Evolutionary conservation across 331 rosid genomes (phyloP), one percentile per base, ranked within the genome.

Genomic region (Rhamnella rubrinervis): DNA sequence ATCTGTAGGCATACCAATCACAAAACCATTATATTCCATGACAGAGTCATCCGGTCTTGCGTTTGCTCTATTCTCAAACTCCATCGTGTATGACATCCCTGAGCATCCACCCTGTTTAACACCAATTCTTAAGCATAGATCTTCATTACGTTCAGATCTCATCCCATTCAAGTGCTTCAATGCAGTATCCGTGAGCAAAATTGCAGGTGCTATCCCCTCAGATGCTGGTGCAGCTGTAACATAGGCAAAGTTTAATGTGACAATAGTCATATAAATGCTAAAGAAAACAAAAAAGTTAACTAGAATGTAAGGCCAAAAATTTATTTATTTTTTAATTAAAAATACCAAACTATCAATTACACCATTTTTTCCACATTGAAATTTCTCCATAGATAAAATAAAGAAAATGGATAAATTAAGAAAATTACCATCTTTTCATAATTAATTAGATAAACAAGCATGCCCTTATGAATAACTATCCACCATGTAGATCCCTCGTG

Each of bases 101-200:
- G 98, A 93, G 88, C 98, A 93, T 12, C 98, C 98, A 81, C 98
- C 98, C 73, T 93, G 98, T 71, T 81, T 93, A 60, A 93, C 98
- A 60, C 98, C 98, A 80, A 93, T 93, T 79, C 98, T 91, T 74
- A 93, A 80, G 81, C 96, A 91, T 59, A 93, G 78, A 78, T 87
- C 82, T 78, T 88, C 83, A 69, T 76, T 79, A 12, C 86, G 88
- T 44, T 89, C 97, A 41, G 91, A 78, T 76, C 96, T 83, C 97
- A 93, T 93, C 85, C 61, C 88, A 71, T 77, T 93, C 85, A 91
- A 91, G 87, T 91, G 97, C 82, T 85, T 87, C 81, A 93, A 76
- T 18, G 97, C 98, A 68, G 73, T 78, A 71, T 91, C 89, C 0
- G 96, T 81, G 61, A 93, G 79, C 2, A 81, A 85, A 75, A 93